Conservation (phyloP, 2,329 filamentous ascomycete species). For the Colletotrichum higginsianum region DNA sequence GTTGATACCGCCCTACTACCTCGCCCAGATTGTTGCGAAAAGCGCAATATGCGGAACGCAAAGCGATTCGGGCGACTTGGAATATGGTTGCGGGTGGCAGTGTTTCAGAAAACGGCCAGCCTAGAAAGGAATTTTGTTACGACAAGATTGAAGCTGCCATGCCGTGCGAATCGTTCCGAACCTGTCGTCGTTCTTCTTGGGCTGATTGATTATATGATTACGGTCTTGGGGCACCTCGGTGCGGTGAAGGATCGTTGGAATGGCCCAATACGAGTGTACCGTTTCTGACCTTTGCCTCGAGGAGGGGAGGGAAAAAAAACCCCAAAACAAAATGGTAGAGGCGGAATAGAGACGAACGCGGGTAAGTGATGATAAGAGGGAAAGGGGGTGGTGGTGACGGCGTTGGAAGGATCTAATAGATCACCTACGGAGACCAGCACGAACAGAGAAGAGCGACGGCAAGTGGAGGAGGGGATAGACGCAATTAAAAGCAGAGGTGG, state of each 20-base stretch:
- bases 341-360: slow-evolving; percentile 14
- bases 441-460: slow-evolving; percentile 26
- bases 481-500: slow-evolving; percentile 41
- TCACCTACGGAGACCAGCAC: slow-evolving; percentile 34
- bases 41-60: slow-evolving; percentile 33
- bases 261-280: slow-evolving; percentile 17
- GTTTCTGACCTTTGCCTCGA: slow-evolving; percentile 3
- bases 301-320: background rate
- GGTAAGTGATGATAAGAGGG: slow-evolving; percentile 11
- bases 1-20: slow-evolving; percentile 16
- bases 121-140: slow-evolving; percentile 19
- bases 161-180: slow-evolving; percentile 18
- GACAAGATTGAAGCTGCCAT: slow-evolving; percentile 34
- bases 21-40: slow-evolving; percentile 1
- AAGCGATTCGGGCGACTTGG: slow-evolving; percentile 36
- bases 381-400: slow-evolving; percentile 7
- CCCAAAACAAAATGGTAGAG: background rate
- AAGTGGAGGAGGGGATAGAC: slow-evolving; percentile 31
- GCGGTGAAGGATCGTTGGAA: slow-evolving; percentile 4
- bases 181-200: background rate
- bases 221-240: background rate
- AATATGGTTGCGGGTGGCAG: slow-evolving; percentile 12
- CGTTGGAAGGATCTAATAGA: slow-evolving; percentile 33
- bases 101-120: slow-evolving; percentile 26
- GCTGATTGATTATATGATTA: slow-evolving; percentile 1